A percentile compares a stretch with the other conserved stretches of the same genome.
Conservation (phyloP, 2,329 filamentous ascomycete genomes). For the Passalora sequoiae region DNA sequence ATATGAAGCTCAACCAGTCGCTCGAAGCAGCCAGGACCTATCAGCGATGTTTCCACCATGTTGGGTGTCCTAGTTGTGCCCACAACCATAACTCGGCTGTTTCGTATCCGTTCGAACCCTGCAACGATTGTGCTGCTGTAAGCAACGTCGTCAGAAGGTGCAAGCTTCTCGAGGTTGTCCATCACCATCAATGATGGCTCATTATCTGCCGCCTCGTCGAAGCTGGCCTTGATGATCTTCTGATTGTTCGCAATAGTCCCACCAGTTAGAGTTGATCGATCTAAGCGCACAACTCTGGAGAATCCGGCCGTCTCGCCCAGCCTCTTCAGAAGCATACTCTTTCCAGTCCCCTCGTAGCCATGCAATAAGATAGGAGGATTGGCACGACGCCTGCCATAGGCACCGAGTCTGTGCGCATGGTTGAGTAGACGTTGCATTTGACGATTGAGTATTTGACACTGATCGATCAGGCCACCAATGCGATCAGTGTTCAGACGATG, state of each 20-base stretch:
- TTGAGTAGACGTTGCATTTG: slow-evolving; percentile 46
- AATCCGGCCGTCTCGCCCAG: slow-evolving; percentile 62
- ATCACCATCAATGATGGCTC: slow-evolving; percentile 76
- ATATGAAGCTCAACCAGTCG: slow-evolving; percentile 69
- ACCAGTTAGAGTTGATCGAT: slow-evolving; percentile 38
- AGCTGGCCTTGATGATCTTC: slow-evolving; percentile 57
- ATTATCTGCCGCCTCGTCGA: slow-evolving; percentile 61
- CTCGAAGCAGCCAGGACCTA: slow-evolving; percentile 59
- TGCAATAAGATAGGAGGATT: slow-evolving; percentile 63
- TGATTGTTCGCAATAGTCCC: slow-evolving; percentile 42
- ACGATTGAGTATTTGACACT: slow-evolving; percentile 61
- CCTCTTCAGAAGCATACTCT: slow-evolving; percentile 66
- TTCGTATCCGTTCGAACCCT: slow-evolving; percentile 53
- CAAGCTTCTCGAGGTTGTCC: slow-evolving; percentile 68
- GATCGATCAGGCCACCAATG: slow-evolving; percentile 63
- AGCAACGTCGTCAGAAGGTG: slow-evolving; percentile 52
- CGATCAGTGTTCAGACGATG: slow-evolving; percentile 37
- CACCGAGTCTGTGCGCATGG: slow-evolving; percentile 3
- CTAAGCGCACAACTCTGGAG: slow-evolving; percentile 62
- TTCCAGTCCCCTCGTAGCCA: slow-evolving; percentile 79
- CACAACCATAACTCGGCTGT: slow-evolving; percentile 62
- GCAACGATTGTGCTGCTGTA: slow-evolving; percentile 40
- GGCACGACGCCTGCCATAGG: not conserved
- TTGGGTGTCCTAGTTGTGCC: slow-evolving; percentile 68
- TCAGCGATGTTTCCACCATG: slow-evolving; percentile 65